phyloP scores from a whole-genome alignment of 2,329 filamentous ascomycete species.

The Cryphonectria radicalis region DNA sequence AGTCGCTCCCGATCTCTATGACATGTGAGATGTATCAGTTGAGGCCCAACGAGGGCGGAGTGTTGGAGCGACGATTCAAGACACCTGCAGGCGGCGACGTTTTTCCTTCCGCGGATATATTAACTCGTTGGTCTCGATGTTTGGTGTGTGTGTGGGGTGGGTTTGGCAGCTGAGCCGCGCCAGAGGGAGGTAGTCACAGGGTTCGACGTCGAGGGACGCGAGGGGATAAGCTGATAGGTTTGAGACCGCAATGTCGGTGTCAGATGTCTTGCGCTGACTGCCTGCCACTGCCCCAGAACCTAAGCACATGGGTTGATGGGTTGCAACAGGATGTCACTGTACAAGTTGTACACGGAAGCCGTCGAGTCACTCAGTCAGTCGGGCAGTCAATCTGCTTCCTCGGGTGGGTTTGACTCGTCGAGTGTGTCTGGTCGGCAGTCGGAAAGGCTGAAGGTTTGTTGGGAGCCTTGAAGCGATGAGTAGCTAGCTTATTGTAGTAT shows the following conservation, averaged over 20 bases:
- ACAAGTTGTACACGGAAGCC: not conserved
- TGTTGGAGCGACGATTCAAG: conserved; percentile 2
- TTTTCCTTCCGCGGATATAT: not conserved
- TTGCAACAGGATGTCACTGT: conserved; percentile 6
- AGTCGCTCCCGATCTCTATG: not conserved
- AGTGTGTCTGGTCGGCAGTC: not conserved
- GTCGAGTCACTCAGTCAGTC: not conserved
- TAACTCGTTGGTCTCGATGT: not conserved
- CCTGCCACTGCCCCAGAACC: conserved; percentile 13
- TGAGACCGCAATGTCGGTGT: conserved; percentile 21
- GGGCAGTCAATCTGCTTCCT: not conserved
- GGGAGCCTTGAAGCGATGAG: not conserved
- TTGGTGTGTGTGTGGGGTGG: not conserved
- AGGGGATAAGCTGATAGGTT: conserved; percentile 24
- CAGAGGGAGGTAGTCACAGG: not conserved
- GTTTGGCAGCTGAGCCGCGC: conserved; percentile 7
- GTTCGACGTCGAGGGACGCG: conserved; percentile 13
- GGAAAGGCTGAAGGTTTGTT: not conserved
- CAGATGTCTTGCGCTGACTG: conserved; percentile 23
- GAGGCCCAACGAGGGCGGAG: not conserved
- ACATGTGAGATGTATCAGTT: not conserved
- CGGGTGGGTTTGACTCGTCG: not conserved
- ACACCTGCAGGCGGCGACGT: conserved; percentile 12
- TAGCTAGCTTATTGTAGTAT: not conserved
- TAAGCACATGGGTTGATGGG: not conserved